Conservation (phyloP, 1,139 yeast genomes). For the Candida labiduridarum region DNA sequence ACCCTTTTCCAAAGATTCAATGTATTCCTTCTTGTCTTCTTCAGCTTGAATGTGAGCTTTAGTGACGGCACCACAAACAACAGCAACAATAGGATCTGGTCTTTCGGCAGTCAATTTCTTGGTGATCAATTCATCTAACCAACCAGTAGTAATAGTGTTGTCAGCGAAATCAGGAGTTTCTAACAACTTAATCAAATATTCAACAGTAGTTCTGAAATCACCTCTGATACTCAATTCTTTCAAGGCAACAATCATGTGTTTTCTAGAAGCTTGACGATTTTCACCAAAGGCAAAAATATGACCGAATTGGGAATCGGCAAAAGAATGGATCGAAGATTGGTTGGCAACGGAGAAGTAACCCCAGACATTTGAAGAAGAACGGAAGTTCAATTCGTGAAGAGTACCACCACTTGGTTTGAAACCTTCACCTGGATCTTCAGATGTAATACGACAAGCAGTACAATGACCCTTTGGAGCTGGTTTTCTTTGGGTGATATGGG, state of each 20-base stretch:
- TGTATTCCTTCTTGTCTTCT: constrained; percentile 68
- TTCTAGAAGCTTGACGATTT: constrained; percentile 95
- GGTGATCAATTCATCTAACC: constrained; percentile 95
- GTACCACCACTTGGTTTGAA: constrained; percentile 98
- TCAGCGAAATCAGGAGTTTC: constrained; percentile 97
- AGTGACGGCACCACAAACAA: constrained; percentile 95
- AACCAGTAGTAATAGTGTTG: constrained; percentile 95
- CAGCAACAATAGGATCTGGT: constrained; percentile 89
- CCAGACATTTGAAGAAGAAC: constrained; percentile 98
- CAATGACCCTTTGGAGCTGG: constrained; percentile 98
- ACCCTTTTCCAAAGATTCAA: constrained; percentile 82
- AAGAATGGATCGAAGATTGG: constrained; percentile 96
- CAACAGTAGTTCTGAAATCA: constrained; percentile 97
- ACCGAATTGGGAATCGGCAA: constrained; percentile 97
- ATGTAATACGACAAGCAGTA: constrained; percentile 98
- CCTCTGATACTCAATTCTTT: constrained; percentile 96
- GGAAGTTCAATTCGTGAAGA: constrained; percentile 91
- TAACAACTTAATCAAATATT: constrained; percentile 87
- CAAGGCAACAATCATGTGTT: constrained; percentile 97
- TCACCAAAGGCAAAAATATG: constrained; percentile 99
- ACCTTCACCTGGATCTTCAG: constrained; percentile 99
- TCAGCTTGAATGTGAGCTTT: constrained; percentile 85
- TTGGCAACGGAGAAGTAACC: constrained; percentile 97
- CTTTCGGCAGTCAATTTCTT: constrained; percentile 94
- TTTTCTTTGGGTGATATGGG: constrained; percentile 79